Evolutionary conservation across 2,329 filamentous ascomycete species (phyloP).

Genomic region (Dactylella cylindrospora): DNA sequence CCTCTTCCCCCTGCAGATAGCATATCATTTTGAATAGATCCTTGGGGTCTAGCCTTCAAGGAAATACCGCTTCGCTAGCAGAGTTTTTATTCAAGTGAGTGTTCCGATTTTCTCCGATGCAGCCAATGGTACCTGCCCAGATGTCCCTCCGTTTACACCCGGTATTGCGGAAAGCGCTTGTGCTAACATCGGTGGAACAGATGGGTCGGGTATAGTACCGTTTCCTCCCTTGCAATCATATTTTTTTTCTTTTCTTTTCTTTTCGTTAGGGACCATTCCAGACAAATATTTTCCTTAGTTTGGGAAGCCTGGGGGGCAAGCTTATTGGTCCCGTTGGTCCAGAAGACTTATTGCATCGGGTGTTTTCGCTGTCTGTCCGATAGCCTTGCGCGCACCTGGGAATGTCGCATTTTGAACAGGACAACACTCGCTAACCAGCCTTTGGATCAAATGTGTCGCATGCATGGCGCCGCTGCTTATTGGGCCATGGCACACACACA

Average conservation of each 20-base stretch:
- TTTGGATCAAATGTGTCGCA: constrained; percentile 23
- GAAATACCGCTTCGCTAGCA: constrained; percentile 1
- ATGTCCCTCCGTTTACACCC: constrained; percentile 22
- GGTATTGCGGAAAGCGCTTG: constrained; percentile 40
- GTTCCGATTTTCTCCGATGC: constrained; percentile 40
- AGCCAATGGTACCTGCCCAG: constrained; percentile 16
- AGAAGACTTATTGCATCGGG: constrained; percentile 11
- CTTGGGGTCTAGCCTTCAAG: constrained; percentile 32
- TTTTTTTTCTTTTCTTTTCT: not conserved
- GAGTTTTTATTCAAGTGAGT: too few species aligned
- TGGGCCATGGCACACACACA: too few species aligned
- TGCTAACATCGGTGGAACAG: constrained; percentile 33
- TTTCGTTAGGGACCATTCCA: not conserved
- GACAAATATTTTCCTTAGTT: not conserved
- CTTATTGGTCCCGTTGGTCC: constrained; percentile 17
- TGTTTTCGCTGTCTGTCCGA: constrained; percentile 37
- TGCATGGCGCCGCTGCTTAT: too few species aligned
- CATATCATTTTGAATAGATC: too few species aligned
- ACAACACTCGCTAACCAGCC: constrained; percentile 43
- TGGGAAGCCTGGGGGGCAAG: too few species aligned
- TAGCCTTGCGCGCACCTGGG: constrained; percentile 18
- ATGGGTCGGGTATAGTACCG: constrained; percentile 31
- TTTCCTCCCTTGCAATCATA: not conserved
- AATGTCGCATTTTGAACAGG: constrained; percentile 30
- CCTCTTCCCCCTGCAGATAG: constrained; percentile 12